Evolutionary conservation across 2,329 filamentous ascomycete species (phyloP), one percentile per base, ranked within the genome.

Genomic region (Sphaerostilbella broomeana): DNA sequence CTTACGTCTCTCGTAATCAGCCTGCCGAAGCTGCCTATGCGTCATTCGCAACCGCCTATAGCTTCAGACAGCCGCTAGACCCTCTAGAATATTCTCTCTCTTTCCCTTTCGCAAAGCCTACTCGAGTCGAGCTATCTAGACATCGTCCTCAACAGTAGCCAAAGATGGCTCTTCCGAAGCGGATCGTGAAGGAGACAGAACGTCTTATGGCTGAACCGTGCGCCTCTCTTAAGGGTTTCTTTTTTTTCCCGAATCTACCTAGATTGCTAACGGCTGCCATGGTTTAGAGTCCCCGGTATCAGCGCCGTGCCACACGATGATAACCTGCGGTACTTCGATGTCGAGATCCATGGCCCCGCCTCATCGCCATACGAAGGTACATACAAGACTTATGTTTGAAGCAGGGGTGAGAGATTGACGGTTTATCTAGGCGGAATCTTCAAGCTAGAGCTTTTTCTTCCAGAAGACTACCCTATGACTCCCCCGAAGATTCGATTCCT

Each of bases 391-490:
- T 29, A 26, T 7, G 22, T 37, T 32, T 24, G 30, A 27, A 27
- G 9, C 13, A 17, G 26, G 29, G 27, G 22, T 21, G 19, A 15
- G 26, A 1, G 11, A 29, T 27, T 41, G 38, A 44, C 42, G 15
- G 15, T 34, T 6, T 19, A 34, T 13, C 35, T 22, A 79, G 75
- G 74, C 39, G 92, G 94, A 34, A 76, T 95, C 48, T 98, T 98
- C 73, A 90, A 94, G 65, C 83, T 97, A 46, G 92, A 98, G 65
- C 79, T 98, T 15, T 98, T 98, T 64, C 76, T 98, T 17, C 94
- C 94, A 30, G 92, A 98, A 58, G 92, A 98, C 69, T 98, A 98
- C 62, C 92, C 92, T 28, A 98, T 98, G 92, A 95, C 88, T 22
- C 90, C 92, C 38, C 92, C 92, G 31, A 95, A 95, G 73, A 95